phyloP scores from a whole-genome alignment of 495 filamentous ascomycete genomes.

The Poronia punctata region DNA sequence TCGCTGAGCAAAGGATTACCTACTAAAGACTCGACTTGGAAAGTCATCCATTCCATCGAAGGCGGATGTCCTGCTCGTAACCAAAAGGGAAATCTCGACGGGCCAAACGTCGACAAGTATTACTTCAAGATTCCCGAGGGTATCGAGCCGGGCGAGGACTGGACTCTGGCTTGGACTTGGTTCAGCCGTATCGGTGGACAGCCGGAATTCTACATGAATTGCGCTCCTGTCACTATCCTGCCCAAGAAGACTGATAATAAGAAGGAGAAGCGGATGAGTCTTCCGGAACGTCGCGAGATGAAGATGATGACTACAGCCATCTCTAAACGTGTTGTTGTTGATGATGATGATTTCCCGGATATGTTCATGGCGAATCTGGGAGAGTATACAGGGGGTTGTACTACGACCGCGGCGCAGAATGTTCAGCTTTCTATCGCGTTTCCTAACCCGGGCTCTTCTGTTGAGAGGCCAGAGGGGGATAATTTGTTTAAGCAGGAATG shows the following conservation, averaged over 20 bases:
- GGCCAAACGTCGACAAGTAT: conserved; percentile 31
- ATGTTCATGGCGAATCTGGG: conserved; percentile 76
- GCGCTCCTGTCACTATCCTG: conserved; percentile 17
- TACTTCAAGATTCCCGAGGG: conserved; percentile 51
- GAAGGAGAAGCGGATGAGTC: conserved; percentile 32
- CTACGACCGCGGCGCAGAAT: conserved; percentile 43
- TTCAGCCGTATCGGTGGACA: conserved; percentile 14
- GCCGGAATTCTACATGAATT: conserved; percentile 49
- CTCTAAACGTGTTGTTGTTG: not conserved
- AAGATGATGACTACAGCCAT: too few relatives aligned
- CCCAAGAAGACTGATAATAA: conserved; percentile 8
- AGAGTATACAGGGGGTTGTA: conserved; percentile 45
- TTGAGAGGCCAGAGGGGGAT: conserved; percentile 19
- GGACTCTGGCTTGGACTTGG: conserved; percentile 64
- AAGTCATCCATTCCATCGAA: conserved; percentile 77
- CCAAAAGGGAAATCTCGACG: conserved; percentile 33
- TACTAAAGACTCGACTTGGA: conserved; percentile 51
- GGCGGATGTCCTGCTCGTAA: conserved; percentile 64
- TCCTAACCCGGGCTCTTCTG: conserved; percentile 16
- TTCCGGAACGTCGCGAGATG: conserved; percentile 36
- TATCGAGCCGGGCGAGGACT: conserved; percentile 50
- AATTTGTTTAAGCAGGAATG: conserved; percentile 19
- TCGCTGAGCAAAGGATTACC: conserved; percentile 57
- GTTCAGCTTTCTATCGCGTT: conserved; percentile 26
- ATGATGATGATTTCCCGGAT: conserved; percentile 54